phyloP scores from a whole-genome alignment of 1,284 basidiomycete species.

The Ganoderma meredithae region DNA sequence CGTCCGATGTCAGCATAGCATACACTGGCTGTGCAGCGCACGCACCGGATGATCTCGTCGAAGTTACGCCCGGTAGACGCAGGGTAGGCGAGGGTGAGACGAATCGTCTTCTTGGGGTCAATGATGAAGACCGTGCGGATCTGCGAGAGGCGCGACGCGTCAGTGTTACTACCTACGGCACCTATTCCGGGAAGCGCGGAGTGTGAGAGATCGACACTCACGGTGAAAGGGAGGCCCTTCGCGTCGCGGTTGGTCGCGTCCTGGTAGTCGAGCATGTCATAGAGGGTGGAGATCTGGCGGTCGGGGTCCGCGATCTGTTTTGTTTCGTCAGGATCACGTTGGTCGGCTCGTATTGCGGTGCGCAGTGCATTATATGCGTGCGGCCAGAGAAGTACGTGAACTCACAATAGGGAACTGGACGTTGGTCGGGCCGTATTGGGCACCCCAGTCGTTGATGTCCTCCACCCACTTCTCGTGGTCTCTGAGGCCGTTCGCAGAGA shows the following conservation, averaged over 20 bases:
- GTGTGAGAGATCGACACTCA: slow-evolving; percentile 41
- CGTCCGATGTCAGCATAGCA: slow-evolving; percentile 18
- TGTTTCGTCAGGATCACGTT: background rate
- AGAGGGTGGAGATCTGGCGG: slow-evolving; percentile 85
- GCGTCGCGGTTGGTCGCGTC: slow-evolving; percentile 94
- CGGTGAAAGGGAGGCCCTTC: slow-evolving; percentile 89
- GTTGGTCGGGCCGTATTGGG: slow-evolving; percentile 68
- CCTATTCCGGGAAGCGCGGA: background rate
- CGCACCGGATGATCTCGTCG: slow-evolving; percentile 86
- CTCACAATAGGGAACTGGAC: slow-evolving; percentile 93
- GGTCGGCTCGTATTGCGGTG: background rate
- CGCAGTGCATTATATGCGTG: background rate
- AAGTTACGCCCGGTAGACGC: slow-evolving; percentile 87
- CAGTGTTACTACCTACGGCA: background rate
- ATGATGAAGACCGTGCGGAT: slow-evolving; percentile 96
- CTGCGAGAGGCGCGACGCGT: slow-evolving; percentile 49
- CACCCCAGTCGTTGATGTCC: slow-evolving; percentile 89
- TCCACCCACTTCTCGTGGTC: slow-evolving; percentile 92
- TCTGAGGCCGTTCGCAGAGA: slow-evolving; percentile 91
- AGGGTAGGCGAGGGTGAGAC: slow-evolving; percentile 91
- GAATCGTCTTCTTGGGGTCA: slow-evolving; percentile 92
- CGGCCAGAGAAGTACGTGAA: slow-evolving; percentile 15
- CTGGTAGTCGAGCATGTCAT: slow-evolving; percentile 97
- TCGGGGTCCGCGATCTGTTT: slow-evolving; percentile 89
- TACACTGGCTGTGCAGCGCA: slow-evolving; percentile 21